These are phyloP conservation scores for Danielozyma ontarioensis DNA, from an alignment of 805 yeast species.

Conservation along the genomic window DNA sequence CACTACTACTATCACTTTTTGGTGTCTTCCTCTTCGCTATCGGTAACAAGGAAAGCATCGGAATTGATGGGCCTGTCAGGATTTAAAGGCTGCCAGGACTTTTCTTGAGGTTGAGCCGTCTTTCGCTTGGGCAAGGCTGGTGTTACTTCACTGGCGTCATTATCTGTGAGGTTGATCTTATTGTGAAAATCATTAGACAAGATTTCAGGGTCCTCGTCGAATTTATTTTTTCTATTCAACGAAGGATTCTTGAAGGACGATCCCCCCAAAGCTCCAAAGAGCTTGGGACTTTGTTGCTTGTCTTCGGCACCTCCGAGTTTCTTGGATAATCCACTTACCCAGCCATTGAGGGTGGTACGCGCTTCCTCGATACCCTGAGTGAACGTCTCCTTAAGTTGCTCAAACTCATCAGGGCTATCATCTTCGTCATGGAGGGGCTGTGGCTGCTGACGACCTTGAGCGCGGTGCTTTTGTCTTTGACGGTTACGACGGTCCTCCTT, in stretches of 20 bases:
- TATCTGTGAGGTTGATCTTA: conserved; percentile 17
- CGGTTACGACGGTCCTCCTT: conserved; percentile 34
- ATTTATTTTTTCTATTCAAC: conserved; percentile 8
- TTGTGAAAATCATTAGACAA: conserved; percentile 47
- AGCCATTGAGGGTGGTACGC: conserved; percentile 63
- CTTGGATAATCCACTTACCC: conserved; percentile 70
- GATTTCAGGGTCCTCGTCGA: conserved; percentile 54
- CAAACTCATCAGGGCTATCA: conserved; percentile 54
- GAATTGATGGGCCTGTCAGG: conserved; percentile 35
- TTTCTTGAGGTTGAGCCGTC: conserved; percentile 8
- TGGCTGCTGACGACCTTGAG: too few species aligned
- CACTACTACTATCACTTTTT: conserved; percentile 1
- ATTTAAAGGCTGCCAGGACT: conserved; percentile 37
- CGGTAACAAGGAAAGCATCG: conserved; percentile 41
- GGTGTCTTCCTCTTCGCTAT: conserved; percentile 37
- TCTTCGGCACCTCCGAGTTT: conserved; percentile 30
- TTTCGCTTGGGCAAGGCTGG: conserved; percentile 14
- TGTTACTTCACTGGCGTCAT: conserved; percentile 11
- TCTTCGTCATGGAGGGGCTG: conserved; percentile 15
- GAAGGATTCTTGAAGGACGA: conserved; percentile 26
- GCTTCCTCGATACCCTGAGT: conserved; percentile 79
- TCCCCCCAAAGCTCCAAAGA: conserved; percentile 44
- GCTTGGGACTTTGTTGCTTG: conserved; percentile 20
- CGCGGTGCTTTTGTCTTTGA: background rate
- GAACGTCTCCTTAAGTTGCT: conserved; percentile 63